Conservation (phyloP, 73 alveolate genomes). For the Symbiodinium natans region DNA sequence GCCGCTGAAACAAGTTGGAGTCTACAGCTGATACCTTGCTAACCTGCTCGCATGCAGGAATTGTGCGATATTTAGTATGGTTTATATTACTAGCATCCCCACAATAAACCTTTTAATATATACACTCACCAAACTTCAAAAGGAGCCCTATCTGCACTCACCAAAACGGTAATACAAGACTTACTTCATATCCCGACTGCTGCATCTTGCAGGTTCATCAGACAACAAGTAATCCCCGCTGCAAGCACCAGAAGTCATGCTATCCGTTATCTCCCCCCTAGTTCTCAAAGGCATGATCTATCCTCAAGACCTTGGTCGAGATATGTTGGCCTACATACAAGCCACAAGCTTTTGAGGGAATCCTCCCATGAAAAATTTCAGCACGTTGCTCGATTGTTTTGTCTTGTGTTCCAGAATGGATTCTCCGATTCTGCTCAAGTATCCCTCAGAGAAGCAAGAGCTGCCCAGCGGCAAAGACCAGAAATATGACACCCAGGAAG, state of each 20-base stretch:
- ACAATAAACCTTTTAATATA: too few species aligned
- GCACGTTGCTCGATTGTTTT: background rate
- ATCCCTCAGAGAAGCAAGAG: background rate
- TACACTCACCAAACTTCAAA: too few species aligned
- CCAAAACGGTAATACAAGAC: too few species aligned
- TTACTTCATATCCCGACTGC: background rate
- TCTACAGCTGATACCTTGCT: background rate
- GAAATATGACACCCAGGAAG: constrained; percentile 18
- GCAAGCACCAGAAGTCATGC: background rate
- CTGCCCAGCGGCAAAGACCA: background rate
- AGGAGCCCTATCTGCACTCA: too few species aligned
- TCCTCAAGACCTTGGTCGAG: background rate
- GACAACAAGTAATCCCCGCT: background rate
- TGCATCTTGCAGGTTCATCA: background rate
- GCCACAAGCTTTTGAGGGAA: too few species aligned
- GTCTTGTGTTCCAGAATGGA: background rate
- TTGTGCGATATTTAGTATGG: too few species aligned
- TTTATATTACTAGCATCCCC: too few species aligned
- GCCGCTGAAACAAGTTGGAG: background rate
- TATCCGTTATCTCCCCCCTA: background rate
- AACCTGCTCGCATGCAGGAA: background rate
- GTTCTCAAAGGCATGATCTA: background rate
- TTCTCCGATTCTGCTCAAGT: background rate
- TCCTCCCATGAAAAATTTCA: background rate
- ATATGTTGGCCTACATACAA: background rate